phyloP scores from a whole-genome alignment of 495 filamentous ascomycete genomes.

The Parmelia sp. region DNA sequence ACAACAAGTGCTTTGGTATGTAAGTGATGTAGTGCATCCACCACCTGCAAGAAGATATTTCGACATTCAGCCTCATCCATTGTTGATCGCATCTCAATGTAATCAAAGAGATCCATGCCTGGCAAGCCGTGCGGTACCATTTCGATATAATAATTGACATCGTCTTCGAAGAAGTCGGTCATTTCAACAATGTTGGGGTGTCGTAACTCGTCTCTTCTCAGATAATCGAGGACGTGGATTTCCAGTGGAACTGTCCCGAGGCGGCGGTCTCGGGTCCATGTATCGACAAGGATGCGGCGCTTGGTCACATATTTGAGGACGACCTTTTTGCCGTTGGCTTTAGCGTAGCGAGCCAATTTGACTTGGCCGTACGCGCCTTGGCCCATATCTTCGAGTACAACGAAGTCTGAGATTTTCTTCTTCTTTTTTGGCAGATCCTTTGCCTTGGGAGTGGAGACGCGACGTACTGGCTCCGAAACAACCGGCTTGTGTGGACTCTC shows the following conservation, averaged over 20 bases:
- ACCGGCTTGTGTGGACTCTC: constrained; percentile 42
- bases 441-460: constrained; percentile 21
- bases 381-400: constrained; percentile 95
- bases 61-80: constrained; percentile 94
- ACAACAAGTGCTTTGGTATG: constrained; percentile 90
- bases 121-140: constrained; percentile 95
- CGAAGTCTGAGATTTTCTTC: constrained; percentile 83
- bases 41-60: constrained; percentile 92
- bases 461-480: constrained; percentile 32
- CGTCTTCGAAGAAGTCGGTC: constrained; percentile 97
- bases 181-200: constrained; percentile 98
- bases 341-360: constrained; percentile 87
- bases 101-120: constrained; percentile 98
- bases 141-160: constrained; percentile 97
- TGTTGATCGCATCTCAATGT: constrained; percentile 91
- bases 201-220: constrained; percentile 74
- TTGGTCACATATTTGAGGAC: constrained; percentile 99
- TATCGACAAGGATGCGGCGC: constrained; percentile 92
- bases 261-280: constrained; percentile 90
- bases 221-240: constrained; percentile 94
- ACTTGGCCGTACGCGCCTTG: constrained; percentile 97
- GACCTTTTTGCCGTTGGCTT: constrained; percentile 66
- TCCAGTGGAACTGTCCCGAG: constrained; percentile 96
- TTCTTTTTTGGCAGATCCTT: constrained; percentile 47
- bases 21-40: constrained; percentile 79